These are phyloP conservation scores for Moesziomyces globuligerus DNA, from an alignment of 1,284 basidiomycete genomes.

Conservation along the genomic window DNA sequence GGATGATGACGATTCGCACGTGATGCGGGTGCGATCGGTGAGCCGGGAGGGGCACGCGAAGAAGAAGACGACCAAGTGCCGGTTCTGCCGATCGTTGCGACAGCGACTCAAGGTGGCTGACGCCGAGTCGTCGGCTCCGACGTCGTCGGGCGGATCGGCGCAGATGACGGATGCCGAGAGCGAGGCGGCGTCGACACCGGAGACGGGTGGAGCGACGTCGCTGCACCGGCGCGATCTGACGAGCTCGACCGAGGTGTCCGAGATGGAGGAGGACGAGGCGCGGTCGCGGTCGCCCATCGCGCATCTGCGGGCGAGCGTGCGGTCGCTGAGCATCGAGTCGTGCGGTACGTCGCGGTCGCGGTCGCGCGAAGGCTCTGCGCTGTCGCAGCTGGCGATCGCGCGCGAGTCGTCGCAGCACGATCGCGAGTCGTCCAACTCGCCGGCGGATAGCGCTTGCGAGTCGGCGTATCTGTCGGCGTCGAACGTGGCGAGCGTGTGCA, in stretches of 20 bases:
- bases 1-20: constrained; percentile 28
- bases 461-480: constrained; percentile 20
- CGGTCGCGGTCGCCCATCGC: constrained; percentile 19
- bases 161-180: constrained; percentile 42
- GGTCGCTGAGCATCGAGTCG: constrained; percentile 36
- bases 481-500: constrained; percentile 24
- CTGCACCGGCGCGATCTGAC: constrained; percentile 1
- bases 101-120: constrained; percentile 22
- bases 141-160: constrained; percentile 32
- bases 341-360: constrained; percentile 19
- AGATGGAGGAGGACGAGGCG: constrained; percentile 31
- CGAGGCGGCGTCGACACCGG: constrained; percentile 3
- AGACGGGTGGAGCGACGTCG: background rate
- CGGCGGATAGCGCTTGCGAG: constrained; percentile 40
- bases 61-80: constrained; percentile 50
- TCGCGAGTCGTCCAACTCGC: constrained; percentile 41
- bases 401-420: constrained; percentile 19
- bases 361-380: constrained; percentile 14
- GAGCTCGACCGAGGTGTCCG: constrained; percentile 26
- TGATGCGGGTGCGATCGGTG: constrained; percentile 27
- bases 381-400: constrained; percentile 12
- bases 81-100: constrained; percentile 39
- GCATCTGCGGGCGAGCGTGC: constrained; percentile 32
- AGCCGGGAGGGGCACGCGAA: constrained; percentile 42
- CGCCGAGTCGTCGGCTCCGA: constrained; percentile 24